Conservation (phyloP, 2,329 filamentous ascomycete genomes). For the Sporothrix inflata region DNA sequence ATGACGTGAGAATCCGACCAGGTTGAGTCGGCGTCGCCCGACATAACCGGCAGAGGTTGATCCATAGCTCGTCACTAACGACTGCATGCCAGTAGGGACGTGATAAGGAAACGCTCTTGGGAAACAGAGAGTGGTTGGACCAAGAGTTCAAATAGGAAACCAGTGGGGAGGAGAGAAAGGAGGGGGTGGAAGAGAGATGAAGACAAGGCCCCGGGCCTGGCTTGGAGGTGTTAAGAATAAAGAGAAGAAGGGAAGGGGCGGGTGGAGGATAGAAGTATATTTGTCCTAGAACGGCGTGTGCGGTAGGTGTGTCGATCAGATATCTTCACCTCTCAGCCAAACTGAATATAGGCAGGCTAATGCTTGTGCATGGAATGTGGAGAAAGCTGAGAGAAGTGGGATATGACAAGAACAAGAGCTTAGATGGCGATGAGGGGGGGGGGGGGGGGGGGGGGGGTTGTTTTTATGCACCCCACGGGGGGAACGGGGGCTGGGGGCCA, state of each 20-base stretch:
- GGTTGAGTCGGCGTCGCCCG: conserved; percentile 48
- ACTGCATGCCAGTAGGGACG: conserved; percentile 45
- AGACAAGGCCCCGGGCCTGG: conserved; percentile 24
- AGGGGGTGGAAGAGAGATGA: conserved; percentile 1
- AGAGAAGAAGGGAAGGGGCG: neutral
- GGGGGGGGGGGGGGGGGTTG: neutral
- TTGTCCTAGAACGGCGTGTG: conserved; percentile 29
- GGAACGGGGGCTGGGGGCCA: neutral
- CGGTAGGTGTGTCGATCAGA: conserved; percentile 37
- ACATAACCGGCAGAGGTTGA: conserved; percentile 46
- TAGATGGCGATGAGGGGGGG: conserved; percentile 2
- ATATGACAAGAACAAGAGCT: conserved; percentile 16
- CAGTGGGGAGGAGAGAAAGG: neutral
- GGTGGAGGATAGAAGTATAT: neutral
- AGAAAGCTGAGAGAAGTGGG: conserved; percentile 28
- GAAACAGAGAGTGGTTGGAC: conserved; percentile 25
- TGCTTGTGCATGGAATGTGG: conserved; percentile 32
- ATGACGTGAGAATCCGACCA: conserved; percentile 54
- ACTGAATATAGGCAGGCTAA: conserved; percentile 25
- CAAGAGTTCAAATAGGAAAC: conserved; percentile 2
- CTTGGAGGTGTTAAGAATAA: neutral
- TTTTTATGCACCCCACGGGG: neutral
- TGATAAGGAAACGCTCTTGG: conserved; percentile 2
- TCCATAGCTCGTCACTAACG: conserved; percentile 54
- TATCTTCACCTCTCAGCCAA: conserved; percentile 33